phyloP scores from a whole-genome alignment of 176 grass and related monocot genomes.

The Echinochloa phyllopogon region DNA sequence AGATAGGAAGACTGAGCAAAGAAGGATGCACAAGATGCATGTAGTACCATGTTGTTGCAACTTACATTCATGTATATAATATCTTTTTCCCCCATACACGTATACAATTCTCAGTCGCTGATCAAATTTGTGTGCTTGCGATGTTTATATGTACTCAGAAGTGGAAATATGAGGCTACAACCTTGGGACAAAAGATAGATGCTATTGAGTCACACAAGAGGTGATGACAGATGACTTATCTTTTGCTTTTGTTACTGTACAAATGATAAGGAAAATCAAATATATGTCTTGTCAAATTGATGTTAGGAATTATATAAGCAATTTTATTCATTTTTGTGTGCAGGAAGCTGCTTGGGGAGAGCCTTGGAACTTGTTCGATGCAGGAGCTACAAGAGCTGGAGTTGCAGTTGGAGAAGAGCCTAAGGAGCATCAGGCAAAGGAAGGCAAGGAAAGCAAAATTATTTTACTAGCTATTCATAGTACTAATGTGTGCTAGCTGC shows the following conservation, averaged over 20 bases:
- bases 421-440: conserved; percentile 61
- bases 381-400: conserved; percentile 75
- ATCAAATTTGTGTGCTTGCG: neutral
- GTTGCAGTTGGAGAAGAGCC: conserved; percentile 64
- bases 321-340: neutral
- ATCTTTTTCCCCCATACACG: neutral
- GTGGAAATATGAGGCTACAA: conserved; percentile 56
- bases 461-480: neutral
- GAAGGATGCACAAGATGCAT: neutral
- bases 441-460: conserved; percentile 53
- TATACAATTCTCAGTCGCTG: neutral
- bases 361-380: conserved; percentile 58
- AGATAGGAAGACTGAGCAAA: neutral
- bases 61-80: neutral
- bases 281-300: neutral
- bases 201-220: conserved; percentile 58
- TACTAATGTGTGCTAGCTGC: neutral
- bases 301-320: neutral
- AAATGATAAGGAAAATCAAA: neutral
- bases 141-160: conserved; percentile 31
- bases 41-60: neutral
- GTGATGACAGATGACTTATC: conserved; percentile 36
- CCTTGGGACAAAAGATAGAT: conserved; percentile 65
- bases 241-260: neutral
- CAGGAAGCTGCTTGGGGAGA: conserved; percentile 77